These are phyloP conservation scores for Datisca glomerata DNA, from an alignment of 306 rosid species.

Conservation along the genomic window DNA sequence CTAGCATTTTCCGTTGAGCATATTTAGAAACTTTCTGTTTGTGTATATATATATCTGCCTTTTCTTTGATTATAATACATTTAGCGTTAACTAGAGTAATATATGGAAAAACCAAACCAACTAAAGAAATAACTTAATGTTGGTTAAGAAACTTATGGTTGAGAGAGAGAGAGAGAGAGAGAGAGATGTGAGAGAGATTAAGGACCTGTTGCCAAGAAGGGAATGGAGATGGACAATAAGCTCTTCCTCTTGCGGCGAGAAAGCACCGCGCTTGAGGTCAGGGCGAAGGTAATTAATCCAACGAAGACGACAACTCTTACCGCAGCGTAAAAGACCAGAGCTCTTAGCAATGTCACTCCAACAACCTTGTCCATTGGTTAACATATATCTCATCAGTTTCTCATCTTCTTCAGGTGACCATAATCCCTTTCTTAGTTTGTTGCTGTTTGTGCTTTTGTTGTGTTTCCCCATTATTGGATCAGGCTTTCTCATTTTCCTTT, in stretches of 20 bases:
- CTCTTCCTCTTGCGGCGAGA: constrained; percentile 66
- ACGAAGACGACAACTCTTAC: constrained; percentile 95
- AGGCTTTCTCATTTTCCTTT: constrained; percentile 27
- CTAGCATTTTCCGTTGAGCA: too few species aligned
- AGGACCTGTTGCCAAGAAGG: constrained; percentile 78
- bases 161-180: constrained; percentile 2
- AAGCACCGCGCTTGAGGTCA: constrained; percentile 89
- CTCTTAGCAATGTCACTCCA: constrained; percentile 91
- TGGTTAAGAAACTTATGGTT: background rate
- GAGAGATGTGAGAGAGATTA: background rate
- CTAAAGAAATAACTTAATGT: too few species aligned
- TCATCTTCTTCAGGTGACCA: constrained; percentile 99
- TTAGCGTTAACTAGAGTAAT: too few species aligned
- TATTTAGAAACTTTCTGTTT: too few species aligned
- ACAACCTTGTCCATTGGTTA: constrained; percentile 77
- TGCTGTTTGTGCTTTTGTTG: too few species aligned
- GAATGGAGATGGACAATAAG: constrained; percentile 77
- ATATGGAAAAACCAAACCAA: too few species aligned
- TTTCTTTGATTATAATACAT: too few species aligned
- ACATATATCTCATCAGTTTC: constrained; percentile 75
- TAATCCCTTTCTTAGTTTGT: constrained; percentile 77
- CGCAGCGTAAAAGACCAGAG: constrained; percentile 80
- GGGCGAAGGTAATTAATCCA: constrained; percentile 96
- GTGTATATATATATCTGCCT: too few species aligned
- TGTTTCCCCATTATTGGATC: constrained; percentile 12